These are phyloP conservation scores for Rosa persica DNA, from an alignment of 306 rosid species.

Conservation along the genomic window DNA sequence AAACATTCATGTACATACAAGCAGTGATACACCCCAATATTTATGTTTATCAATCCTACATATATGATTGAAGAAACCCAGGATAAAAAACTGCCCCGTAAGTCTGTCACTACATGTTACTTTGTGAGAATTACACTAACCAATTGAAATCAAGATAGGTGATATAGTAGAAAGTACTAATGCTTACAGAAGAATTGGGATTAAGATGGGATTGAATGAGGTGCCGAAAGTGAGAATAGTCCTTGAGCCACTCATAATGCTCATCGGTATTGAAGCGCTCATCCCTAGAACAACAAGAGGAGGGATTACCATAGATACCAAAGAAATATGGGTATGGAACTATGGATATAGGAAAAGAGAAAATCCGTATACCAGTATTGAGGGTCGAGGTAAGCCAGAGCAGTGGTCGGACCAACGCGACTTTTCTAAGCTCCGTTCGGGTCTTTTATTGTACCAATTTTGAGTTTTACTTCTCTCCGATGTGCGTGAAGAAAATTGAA, in stretches of 20 bases:
- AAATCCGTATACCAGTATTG: slow-evolving; percentile 55
- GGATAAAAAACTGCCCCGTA: not conserved
- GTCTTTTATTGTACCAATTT: slow-evolving; percentile 41
- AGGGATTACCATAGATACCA: not conserved
- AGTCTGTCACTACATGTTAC: too few relatives aligned
- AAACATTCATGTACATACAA: not conserved
- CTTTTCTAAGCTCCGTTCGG: slow-evolving; percentile 12
- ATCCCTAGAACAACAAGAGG: slow-evolving; percentile 52
- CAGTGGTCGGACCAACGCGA: slow-evolving; percentile 47
- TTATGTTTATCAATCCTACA: not conserved
- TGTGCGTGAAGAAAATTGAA: too few relatives aligned
- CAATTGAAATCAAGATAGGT: not conserved
- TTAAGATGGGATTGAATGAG: slow-evolving; percentile 68
- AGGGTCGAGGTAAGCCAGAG: slow-evolving; percentile 72
- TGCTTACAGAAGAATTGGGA: slow-evolving; percentile 52
- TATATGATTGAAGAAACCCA: not conserved
- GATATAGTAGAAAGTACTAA: not conserved
- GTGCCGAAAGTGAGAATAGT: slow-evolving; percentile 89
- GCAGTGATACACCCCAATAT: not conserved
- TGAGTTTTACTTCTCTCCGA: slow-evolving; percentile 14
- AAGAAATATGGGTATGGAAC: not conserved
- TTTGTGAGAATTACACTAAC: too few relatives aligned
- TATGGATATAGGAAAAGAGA: not conserved
- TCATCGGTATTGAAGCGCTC: slow-evolving; percentile 75
- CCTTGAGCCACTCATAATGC: slow-evolving; percentile 89